Evolutionary conservation across 495 filamentous ascomycete genomes (phyloP), one percentile per base, ranked within the genome.

Genomic region (Neurospora sp.): DNA sequence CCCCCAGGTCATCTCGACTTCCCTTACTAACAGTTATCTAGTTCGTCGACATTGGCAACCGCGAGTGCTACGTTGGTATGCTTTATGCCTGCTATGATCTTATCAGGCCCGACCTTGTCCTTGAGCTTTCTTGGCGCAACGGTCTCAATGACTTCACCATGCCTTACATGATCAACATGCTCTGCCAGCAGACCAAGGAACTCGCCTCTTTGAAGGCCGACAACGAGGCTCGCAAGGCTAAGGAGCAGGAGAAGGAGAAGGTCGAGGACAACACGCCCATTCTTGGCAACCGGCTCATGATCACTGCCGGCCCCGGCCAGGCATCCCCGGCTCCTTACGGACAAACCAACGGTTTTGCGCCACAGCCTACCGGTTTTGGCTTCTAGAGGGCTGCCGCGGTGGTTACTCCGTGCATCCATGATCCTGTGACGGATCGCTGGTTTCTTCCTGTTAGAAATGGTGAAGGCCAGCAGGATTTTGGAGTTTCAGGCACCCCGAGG

Each of bases 101-200:
- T 70, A 95, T 99, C 79, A 92, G 92, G 20, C 91, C 96, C 14
- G 92, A 97, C 76, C 87, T 94, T 54, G 91, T 98, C 73, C 89
- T 99, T 85, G 96, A 99, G 85, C 86, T 99, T 70, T 97, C 95
- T 71, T 99, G 96, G 96, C 94, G 96, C 77, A 87, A 96, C 81
- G 93, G 94, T 71, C 90, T 99, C 42, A 90, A 91, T 75, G 96
- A 99, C 86, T 98, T 96, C 85, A 96, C 95, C 72, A 98, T 99
- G 96, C 96, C 96, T 18, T 99, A 94, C 86, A 96, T 99, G 94
- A 98, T 99, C 88, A 98, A 98, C 85, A 91, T 94, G 83, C 88
- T 98, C 77, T 91, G 89, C 82, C 93, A 97, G 81, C 94, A 98
- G 82, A 93, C 93, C 70, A 89, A 90, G 39, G 90, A 95, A 27